Conservation (phyloP, 306 rosid genomes). For the Cucurbita argyrosperma region DNA sequence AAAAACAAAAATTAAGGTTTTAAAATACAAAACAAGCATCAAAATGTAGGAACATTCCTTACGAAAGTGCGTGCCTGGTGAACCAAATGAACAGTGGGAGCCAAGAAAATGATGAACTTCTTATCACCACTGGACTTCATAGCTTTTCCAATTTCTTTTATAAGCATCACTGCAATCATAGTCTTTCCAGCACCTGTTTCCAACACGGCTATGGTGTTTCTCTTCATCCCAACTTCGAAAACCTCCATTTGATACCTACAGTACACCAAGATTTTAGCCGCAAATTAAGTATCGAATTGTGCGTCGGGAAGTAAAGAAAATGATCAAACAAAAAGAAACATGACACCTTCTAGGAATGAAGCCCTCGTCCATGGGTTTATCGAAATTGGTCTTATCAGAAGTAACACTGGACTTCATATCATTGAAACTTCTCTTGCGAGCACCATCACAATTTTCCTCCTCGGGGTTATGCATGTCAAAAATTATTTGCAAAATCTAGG, state of each 20-base stretch:
- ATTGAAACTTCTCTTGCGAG: conserved; percentile 11
- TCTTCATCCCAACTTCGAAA: conserved; percentile 45
- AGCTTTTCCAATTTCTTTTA: conserved; percentile 30
- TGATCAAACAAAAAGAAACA: neutral
- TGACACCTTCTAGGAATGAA: conserved; percentile 49
- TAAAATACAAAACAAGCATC: neutral
- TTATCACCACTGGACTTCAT: conserved; percentile 24
- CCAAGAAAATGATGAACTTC: conserved; percentile 50
- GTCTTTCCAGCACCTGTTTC: conserved; percentile 77
- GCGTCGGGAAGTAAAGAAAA: neutral
- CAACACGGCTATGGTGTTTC: conserved; percentile 71
- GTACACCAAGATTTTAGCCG: neutral
- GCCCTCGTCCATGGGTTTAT: conserved; percentile 1
- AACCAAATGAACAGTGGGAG: conserved; percentile 86
- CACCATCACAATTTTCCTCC: neutral
- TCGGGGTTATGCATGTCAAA: conserved; percentile 16
- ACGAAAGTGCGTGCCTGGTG: conserved; percentile 36
- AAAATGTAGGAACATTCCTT: neutral
- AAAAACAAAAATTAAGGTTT: conserved; percentile 11
- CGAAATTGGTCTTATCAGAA: conserved; percentile 6
- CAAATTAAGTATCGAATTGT: neutral
- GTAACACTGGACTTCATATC: neutral
- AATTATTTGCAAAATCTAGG: neutral
- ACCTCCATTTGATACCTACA: conserved; percentile 57
- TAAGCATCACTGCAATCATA: conserved; percentile 71